Percentiles rank a stretch among this genome's conserved stretches.
Evolutionary conservation across 2,329 filamentous ascomycete genomes (phyloP).

Genomic region (Elsinoe ampelina): DNA sequence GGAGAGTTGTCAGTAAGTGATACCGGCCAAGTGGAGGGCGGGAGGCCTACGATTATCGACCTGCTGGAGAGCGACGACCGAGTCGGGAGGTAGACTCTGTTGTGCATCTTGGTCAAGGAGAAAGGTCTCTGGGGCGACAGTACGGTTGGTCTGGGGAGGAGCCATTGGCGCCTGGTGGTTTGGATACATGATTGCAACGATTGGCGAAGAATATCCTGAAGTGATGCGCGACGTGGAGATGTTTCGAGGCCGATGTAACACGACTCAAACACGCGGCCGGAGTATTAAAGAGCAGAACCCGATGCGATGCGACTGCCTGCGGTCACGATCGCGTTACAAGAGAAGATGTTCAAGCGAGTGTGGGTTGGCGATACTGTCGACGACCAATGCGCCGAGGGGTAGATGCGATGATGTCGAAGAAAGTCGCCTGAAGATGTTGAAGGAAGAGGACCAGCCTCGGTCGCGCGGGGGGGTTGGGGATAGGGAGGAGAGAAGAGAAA

Average conservation of each 20-base stretch:
- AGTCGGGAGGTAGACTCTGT: conserved; percentile 90
- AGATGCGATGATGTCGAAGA: not conserved
- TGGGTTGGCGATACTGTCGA: not conserved
- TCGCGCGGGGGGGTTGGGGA: not conserved
- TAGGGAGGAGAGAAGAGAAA: not conserved
- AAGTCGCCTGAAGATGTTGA: not conserved
- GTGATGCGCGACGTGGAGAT: conserved; percentile 1
- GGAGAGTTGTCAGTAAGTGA: conserved; percentile 26
- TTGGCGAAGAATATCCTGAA: not conserved
- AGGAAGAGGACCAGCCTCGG: conserved; percentile 12
- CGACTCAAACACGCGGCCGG: conserved; percentile 11
- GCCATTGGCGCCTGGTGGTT: conserved; percentile 69
- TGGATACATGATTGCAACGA: conserved; percentile 37
- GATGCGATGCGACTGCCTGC: conserved; percentile 13
- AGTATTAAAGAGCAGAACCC: conserved; percentile 3
- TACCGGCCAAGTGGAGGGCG: not conserved
- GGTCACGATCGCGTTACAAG: conserved; percentile 7
- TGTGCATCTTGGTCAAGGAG: conserved; percentile 96
- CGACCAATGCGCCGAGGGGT: conserved; percentile 1
- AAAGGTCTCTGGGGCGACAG: conserved; percentile 87
- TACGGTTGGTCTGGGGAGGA: conserved; percentile 60
- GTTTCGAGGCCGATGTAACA: conserved; percentile 9
- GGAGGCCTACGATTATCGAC: conserved; percentile 79
- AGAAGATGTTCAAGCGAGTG: conserved; percentile 8
- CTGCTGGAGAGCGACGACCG: conserved; percentile 93